Evolutionary conservation across 2,329 filamentous ascomycete species (phyloP), one percentile per base, ranked within the genome.

Genomic region (Polychaeton citri): DNA sequence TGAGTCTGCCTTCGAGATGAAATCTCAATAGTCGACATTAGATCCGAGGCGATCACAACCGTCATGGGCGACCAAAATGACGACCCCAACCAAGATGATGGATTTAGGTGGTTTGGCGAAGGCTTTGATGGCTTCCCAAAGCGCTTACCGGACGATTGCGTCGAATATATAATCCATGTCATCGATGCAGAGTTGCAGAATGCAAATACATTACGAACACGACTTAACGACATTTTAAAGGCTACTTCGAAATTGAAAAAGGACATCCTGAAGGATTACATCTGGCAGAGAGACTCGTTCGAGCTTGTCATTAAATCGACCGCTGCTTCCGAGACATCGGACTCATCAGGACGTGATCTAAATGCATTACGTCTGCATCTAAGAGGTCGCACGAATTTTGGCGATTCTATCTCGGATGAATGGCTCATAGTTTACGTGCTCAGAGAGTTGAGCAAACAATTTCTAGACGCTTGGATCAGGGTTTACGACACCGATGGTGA

Each of bases 361-460:
- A 78, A 54, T 50, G 64, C 43, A 30, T 13, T 42, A 2, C 19
- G 36, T 6, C 34, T 38, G 17, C 46, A 51, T 34, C 47, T 98
- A 5, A 72, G 75, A 43, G 88, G 88, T 15, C 66, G 69, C 35
- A 90, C 85, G 1, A 82, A 88, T 54, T 96, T 86, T 51, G 87
- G 88, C 6, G 92, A 98, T 59, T 90, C 86, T 0, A 78, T 96
- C 3, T 88, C 94, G 52, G 90, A 98, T 50, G 92, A 98, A 63
- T 98, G 90, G 92, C 72, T 96, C 5, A 79, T 96, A 40, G 87
- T 96, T 15, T 94, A 87, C 60, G 64, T 96, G 4, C 66, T 98
- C 19, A 76, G 82, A 31, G 80, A 93, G 59, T 63, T 96, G 47
- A 87, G 79, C 47, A 81, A 70, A 47, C 68, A 71, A 24, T 82